Evolutionary conservation across 2,329 filamentous ascomycete genomes (phyloP).

Genomic region (Tolypocladium nubicola): DNA sequence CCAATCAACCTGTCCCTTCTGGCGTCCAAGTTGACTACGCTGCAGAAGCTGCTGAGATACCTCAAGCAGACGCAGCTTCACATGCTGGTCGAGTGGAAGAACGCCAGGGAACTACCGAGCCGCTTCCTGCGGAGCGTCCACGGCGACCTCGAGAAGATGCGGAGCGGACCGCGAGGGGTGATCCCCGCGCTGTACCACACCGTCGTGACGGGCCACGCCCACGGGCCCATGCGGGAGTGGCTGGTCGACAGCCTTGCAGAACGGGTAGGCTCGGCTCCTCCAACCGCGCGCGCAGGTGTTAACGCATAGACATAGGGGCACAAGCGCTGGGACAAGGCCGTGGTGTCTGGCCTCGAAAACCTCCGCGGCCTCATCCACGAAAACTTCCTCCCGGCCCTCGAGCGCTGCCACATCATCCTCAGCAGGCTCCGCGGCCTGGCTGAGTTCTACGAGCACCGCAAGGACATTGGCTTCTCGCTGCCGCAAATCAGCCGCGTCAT

Average conservation of each 20-base stretch:
- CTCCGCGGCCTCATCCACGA: conserved; percentile 73
- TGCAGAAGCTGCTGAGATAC: conserved; percentile 82
- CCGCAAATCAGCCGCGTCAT: conserved; percentile 53
- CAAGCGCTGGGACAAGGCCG: conserved; percentile 89
- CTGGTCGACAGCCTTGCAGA: conserved; percentile 74
- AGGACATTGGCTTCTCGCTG: conserved; percentile 56
- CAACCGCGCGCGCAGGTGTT: neutral
- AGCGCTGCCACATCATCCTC: conserved; percentile 71
- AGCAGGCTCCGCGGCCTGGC: conserved; percentile 77
- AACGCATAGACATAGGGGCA: conserved; percentile 50
- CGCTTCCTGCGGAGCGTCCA: conserved; percentile 71
- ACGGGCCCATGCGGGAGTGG: conserved; percentile 72
- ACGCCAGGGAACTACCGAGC: conserved; percentile 65
- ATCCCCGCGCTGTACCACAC: conserved; percentile 74
- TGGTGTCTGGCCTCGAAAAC: conserved; percentile 65
- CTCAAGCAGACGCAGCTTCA: conserved; percentile 70
- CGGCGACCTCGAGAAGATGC: conserved; percentile 55
- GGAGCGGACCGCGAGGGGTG: conserved; percentile 49
- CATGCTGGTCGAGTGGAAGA: conserved; percentile 74
- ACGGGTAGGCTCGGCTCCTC: conserved; percentile 40
- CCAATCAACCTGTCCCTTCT: conserved; percentile 75
- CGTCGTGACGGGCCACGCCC: conserved; percentile 72
- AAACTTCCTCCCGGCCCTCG: conserved; percentile 78
- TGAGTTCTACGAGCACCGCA: conserved; percentile 59
- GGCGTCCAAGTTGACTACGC: conserved; percentile 74